These are phyloP conservation scores for Candida adriatica DNA, from an alignment of 805 yeast species.

Conservation along the genomic window DNA sequence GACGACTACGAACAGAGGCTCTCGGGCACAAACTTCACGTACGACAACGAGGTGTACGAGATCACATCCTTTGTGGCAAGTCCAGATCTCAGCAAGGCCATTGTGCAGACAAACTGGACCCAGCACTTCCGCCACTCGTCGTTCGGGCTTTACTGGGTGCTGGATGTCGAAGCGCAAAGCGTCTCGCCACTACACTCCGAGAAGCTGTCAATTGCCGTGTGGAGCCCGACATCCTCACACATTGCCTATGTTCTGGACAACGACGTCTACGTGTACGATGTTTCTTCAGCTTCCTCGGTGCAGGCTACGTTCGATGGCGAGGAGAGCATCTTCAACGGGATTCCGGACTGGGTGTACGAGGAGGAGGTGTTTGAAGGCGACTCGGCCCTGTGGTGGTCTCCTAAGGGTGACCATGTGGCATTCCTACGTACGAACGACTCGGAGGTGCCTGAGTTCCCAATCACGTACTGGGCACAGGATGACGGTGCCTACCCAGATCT, in stretches of 20 bases:
- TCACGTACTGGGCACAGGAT: conserved; percentile 66
- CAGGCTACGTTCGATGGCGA: conserved; percentile 66
- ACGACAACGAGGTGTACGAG: conserved; percentile 32
- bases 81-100: conserved; percentile 53
- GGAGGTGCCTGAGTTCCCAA: conserved; percentile 60
- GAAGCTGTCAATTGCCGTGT: conserved; percentile 43
- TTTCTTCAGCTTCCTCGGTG: conserved; percentile 21
- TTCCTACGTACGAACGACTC: conserved; percentile 69
- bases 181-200: conserved; percentile 25
- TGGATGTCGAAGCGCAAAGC: conserved; percentile 25
- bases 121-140: conserved; percentile 54
- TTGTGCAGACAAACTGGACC: conserved; percentile 53
- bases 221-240: conserved; percentile 67
- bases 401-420: conserved; percentile 56
- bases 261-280: conserved; percentile 55
- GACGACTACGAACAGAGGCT: conserved; percentile 37
- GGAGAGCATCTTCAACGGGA: conserved; percentile 68
- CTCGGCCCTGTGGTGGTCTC: conserved; percentile 84
- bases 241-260: conserved; percentile 65
- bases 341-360: conserved; percentile 93
- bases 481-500: conserved; percentile 55
- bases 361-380: conserved; percentile 77
- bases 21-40: conserved; percentile 39
- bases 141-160: conserved; percentile 36
- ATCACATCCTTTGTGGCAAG: conserved; percentile 57